Conservation (phyloP, 2,329 filamentous ascomycete species). For the Grosmannia clavigera region DNA sequence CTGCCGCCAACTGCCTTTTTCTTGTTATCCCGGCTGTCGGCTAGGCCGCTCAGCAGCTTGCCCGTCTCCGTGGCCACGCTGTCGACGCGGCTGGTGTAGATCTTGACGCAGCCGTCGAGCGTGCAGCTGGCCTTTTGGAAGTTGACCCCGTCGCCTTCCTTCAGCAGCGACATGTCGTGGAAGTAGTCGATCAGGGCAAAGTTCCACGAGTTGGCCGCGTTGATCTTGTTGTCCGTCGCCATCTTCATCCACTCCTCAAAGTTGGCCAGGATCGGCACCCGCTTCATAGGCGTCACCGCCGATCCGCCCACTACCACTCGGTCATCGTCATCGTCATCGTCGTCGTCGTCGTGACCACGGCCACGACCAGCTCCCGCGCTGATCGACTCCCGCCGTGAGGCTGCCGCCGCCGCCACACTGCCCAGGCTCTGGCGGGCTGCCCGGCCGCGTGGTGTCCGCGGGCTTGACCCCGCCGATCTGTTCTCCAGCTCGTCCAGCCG, state of each 20-base stretch:
- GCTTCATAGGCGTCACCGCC: conserved; percentile 83
- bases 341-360: not conserved
- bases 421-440: conserved; percentile 10
- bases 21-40: conserved; percentile 71
- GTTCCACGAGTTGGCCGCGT: conserved; percentile 96
- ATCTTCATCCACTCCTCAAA: conserved; percentile 99
- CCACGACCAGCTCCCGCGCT: not conserved
- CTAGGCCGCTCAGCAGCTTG: conserved; percentile 83
- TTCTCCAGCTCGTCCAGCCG: conserved; percentile 47
- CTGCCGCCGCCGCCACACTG: conserved; percentile 13
- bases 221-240: conserved; percentile 99
- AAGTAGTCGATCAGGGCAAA: conserved; percentile 99
- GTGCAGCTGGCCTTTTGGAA: conserved; percentile 98
- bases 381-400: not conserved
- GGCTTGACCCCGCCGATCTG: conserved; percentile 30
- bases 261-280: conserved; percentile 88
- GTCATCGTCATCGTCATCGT: conserved; percentile 35
- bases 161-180: conserved; percentile 94
- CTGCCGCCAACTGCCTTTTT: conserved; percentile 54
- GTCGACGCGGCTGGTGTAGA: conserved; percentile 96
- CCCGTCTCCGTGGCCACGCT: conserved; percentile 96
- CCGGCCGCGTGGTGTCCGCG: conserved; percentile 30
- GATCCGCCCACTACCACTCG: conserved; percentile 49
- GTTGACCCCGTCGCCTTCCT: conserved; percentile 93
- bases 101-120: conserved; percentile 95